Percentiles rank a stretch among this genome's conserved stretches.
Evolutionary conservation across 1,139 yeast genomes (phyloP).

Genomic region (Candida labiduridarum): DNA sequence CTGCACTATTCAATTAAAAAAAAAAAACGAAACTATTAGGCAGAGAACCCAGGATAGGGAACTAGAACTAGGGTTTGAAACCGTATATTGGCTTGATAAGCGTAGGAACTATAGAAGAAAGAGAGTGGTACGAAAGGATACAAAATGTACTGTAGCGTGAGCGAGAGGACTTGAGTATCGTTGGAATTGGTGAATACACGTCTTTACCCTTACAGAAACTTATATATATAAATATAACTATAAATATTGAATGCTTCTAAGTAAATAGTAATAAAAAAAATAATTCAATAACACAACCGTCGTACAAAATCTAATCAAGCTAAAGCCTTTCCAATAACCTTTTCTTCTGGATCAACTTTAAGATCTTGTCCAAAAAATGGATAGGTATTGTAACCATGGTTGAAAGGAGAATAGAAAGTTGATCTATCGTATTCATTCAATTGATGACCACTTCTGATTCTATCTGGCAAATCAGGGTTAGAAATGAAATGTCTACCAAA

Average conservation of each 20-base stretch:
- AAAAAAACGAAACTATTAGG: too few relatives aligned
- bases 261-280: background rate
- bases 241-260: background rate
- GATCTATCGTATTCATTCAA: conserved; percentile 34
- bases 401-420: conserved; percentile 23
- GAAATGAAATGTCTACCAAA: conserved; percentile 51
- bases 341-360: conserved; percentile 18
- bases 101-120: too few relatives aligned
- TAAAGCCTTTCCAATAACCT: conserved; percentile 15
- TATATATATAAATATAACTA: too few relatives aligned
- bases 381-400: conserved; percentile 31
- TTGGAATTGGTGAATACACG: too few relatives aligned
- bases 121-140: too few relatives aligned
- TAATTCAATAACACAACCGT: background rate
- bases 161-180: too few relatives aligned
- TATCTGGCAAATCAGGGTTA: conserved; percentile 54
- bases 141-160: too few relatives aligned
- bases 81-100: too few relatives aligned
- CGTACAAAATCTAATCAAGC: conserved; percentile 5
- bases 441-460: conserved; percentile 44
- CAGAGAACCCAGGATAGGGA: too few relatives aligned
- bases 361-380: conserved; percentile 15
- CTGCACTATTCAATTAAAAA: too few relatives aligned
- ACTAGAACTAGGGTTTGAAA: too few relatives aligned
- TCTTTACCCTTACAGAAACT: too few relatives aligned